Evolutionary conservation across 1,284 basidiomycete species (phyloP).

Genomic region (Apiotrichum sp.): DNA sequence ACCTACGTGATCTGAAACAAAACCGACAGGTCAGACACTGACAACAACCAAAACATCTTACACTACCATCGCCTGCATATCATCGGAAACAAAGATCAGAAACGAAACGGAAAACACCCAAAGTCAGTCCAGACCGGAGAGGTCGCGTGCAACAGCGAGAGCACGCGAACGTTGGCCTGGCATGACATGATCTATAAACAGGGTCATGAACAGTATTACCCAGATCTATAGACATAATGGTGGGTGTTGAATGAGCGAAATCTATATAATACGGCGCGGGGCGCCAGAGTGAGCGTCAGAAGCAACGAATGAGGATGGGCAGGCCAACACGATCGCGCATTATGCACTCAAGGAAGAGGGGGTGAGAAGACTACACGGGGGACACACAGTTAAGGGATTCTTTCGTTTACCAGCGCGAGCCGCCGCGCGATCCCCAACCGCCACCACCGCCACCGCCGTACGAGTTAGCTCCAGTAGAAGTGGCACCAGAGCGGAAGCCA

Average conservation of each 20-base stretch:
- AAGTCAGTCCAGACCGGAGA: not conserved
- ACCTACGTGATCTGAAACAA: too few relatives aligned
- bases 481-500: slow-evolving; percentile 24
- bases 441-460: slow-evolving; percentile 30
- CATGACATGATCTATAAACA: slow-evolving; percentile 5
- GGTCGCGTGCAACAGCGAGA: not conserved
- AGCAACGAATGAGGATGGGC: slow-evolving; percentile 6
- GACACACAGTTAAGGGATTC: slow-evolving; percentile 7
- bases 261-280: slow-evolving; percentile 2
- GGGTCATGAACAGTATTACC: not conserved
- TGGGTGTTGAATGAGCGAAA: slow-evolving; percentile 11
- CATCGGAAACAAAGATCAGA: not conserved
- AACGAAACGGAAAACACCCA: not conserved
- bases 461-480: slow-evolving; percentile 2
- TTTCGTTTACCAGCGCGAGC: slow-evolving; percentile 10
- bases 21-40: too few relatives aligned
- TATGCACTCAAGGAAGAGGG: not conserved
- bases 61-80: too few relatives aligned
- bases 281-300: slow-evolving; percentile 2
- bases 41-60: too few relatives aligned
- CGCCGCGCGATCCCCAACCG: slow-evolving; percentile 24
- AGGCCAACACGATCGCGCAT: slow-evolving; percentile 2
- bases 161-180: slow-evolving; percentile 7
- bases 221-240: slow-evolving; percentile 11
- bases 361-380: not conserved